Evolutionary conservation across 352 stramenopile genomes (phyloP), one percentile per base, ranked within the genome.

Genomic region (Albugo candida): DNA sequence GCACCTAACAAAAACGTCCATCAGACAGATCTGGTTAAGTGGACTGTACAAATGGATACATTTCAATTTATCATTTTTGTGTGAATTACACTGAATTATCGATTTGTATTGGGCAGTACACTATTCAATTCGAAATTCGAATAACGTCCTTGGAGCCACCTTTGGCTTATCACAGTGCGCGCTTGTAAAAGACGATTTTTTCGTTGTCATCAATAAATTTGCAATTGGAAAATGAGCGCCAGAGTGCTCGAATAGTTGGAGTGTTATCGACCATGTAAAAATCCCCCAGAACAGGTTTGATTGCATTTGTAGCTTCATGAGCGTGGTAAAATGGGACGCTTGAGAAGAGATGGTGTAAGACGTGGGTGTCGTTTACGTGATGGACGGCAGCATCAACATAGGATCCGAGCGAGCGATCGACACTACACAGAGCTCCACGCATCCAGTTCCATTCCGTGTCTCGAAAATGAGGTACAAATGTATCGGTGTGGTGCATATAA

Each of bases 251-350:
- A 27, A 69, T 80, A 53, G 92, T 91, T 5, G 86, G 67, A 41
- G 84, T 95, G 2, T 76, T 61, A 60, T 98, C 91, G 60, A 96
- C 95, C 11, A 97, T 68, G 61, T 97, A 97, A 62, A 96, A 97
- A 58, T 94, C 92, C 56, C 86, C 88, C 41, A 97, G 65, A 45
- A 89, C 72, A 6, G 72, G 85, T 67, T 94, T 93, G 50, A 99
- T 81, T 41, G 84, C 80, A 36, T 87, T 63, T 10, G 93, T 98
- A 12, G 95, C 95, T 51, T 97, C 88, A 47, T 89, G 59, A 8
- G 92, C 94, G 67, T 98, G 91, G 79, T 98, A 99, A 63, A 97
- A 97, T 13, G 95, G 95, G 85, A 98, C 97, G 72, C 97, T 96
- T 60, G 92, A 95, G 65, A 98, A 98, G 45, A 99, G 83, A 66